These are phyloP conservation scores for Annona squamosa DNA, from an alignment of 164 flowering plant genomes.

Conservation along the genomic window DNA sequence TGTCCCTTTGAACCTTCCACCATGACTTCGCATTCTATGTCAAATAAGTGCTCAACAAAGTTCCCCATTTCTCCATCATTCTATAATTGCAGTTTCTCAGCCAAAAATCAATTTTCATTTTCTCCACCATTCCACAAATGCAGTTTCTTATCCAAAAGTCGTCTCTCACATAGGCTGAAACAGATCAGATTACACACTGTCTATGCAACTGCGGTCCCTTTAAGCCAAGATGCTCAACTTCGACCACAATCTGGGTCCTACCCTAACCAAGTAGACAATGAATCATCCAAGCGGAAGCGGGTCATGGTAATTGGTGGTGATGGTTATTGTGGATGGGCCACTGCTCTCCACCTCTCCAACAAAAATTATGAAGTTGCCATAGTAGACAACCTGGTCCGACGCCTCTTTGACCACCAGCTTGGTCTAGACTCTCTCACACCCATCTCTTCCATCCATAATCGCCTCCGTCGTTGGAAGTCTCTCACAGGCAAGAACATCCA, in stretches of 20 bases:
- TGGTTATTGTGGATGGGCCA: constrained; percentile 99
- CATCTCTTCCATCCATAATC: constrained; percentile 77
- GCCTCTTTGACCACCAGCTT: constrained; percentile 87
- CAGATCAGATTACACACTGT: constrained; percentile 18
- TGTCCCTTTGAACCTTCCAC: constrained; percentile 36
- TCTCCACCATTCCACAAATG: constrained; percentile 25
- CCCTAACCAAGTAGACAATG: constrained; percentile 20
- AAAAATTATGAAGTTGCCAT: constrained; percentile 80
- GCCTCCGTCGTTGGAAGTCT: constrained; percentile 71
- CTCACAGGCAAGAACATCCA: constrained; percentile 66
- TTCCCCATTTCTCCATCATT: constrained; percentile 28
- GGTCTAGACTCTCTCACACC: constrained; percentile 91
- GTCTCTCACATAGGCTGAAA: constrained; percentile 21
- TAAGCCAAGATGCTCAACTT: constrained; percentile 46
- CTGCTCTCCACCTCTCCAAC: constrained; percentile 90
- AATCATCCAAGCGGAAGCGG: constrained; percentile 39
- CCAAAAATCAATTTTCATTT: constrained; percentile 14
- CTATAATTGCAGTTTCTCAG: constrained; percentile 18
- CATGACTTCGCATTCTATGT: constrained; percentile 13
- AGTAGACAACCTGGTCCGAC: constrained; percentile 85
- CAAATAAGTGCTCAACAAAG: constrained; percentile 12
- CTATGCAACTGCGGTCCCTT: constrained; percentile 39
- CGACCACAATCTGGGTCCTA: constrained; percentile 29
- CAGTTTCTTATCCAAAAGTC: constrained; percentile 18
- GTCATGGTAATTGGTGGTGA: constrained; percentile 98